phyloP scores from a whole-genome alignment of 2,329 filamentous ascomycete genomes.

The Helotiales sp. region DNA sequence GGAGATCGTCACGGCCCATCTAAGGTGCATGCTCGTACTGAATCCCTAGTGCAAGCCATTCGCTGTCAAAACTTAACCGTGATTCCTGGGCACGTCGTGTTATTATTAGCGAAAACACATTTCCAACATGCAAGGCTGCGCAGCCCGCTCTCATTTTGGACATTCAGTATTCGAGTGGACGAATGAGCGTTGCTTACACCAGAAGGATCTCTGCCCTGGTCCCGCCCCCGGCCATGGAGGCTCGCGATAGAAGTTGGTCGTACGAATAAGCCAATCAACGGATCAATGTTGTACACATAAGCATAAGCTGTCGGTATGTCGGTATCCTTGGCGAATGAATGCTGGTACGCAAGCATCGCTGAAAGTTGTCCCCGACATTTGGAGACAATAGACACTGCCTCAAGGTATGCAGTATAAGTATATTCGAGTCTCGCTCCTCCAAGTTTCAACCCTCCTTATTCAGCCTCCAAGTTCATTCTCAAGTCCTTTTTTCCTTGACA shows the following conservation, averaged over 20 bases:
- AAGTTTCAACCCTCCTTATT: no score
- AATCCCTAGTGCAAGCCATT: background rate
- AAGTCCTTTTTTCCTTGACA: background rate
- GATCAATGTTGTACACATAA: background rate
- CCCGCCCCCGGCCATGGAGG: background rate
- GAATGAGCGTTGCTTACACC: background rate
- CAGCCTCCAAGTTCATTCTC: background rate
- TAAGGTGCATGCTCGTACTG: background rate
- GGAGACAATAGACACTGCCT: slow-evolving; percentile 3
- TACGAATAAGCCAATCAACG: no score
- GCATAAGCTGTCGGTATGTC: background rate
- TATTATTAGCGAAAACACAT: background rate
- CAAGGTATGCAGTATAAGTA: background rate
- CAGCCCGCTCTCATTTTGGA: background rate
- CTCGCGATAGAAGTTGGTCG: background rate
- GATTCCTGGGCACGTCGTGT: background rate
- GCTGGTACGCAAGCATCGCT: background rate
- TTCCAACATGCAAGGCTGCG: background rate
- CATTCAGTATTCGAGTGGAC: background rate
- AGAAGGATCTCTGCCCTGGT: no score
- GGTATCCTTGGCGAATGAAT: background rate
- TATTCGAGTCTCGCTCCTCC: background rate
- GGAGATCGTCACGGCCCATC: no score
- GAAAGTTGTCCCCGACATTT: background rate
- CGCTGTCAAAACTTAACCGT: background rate